Percentiles rank a stretch among this genome's conserved stretches.
Evolutionary conservation across 1,139 yeast genomes (phyloP).

Genomic region (Taphrina pruni): DNA sequence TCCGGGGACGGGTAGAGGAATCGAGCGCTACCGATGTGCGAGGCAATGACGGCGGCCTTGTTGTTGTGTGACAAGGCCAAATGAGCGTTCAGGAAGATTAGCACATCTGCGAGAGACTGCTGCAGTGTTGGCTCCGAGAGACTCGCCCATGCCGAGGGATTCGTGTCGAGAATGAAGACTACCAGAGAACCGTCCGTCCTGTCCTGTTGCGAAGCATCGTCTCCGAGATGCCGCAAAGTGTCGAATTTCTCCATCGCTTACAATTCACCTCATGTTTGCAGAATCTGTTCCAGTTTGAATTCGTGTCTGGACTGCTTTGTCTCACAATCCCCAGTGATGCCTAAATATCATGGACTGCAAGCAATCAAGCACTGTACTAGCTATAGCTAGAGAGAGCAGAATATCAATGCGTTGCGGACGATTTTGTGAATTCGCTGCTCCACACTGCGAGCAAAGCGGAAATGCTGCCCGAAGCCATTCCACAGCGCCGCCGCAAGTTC

Average conservation of each 20-base stretch:
- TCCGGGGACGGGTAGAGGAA: constrained; percentile 68
- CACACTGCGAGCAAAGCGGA: not conserved
- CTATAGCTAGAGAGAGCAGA: too few species aligned
- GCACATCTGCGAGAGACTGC: constrained; percentile 64
- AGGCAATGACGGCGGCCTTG: constrained; percentile 80
- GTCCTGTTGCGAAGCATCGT: constrained; percentile 9
- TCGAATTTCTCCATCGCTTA: constrained; percentile 30
- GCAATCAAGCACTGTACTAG: too few species aligned
- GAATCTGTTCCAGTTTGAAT: not conserved
- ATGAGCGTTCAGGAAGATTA: constrained; percentile 84
- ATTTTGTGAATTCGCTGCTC: not conserved
- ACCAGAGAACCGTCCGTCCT: constrained; percentile 66
- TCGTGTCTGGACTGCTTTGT: too few species aligned
- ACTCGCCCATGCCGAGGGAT: constrained; percentile 76
- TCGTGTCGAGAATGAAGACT: constrained; percentile 77
- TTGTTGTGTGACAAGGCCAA: constrained; percentile 83
- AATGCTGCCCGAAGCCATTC: constrained; percentile 6
- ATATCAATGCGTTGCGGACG: too few species aligned
- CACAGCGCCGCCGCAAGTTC: constrained; percentile 1
- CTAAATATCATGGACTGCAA: too few species aligned
- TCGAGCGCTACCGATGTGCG: constrained; percentile 72
- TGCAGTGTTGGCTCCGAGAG: constrained; percentile 57
- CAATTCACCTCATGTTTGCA: not conserved
- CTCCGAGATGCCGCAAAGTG: constrained; percentile 19
- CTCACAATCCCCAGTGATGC: too few species aligned